Base-by-base conservation (phyloP, 192 early-diverging fungal genomes). In the Umbelopsis sp. region DNA sequence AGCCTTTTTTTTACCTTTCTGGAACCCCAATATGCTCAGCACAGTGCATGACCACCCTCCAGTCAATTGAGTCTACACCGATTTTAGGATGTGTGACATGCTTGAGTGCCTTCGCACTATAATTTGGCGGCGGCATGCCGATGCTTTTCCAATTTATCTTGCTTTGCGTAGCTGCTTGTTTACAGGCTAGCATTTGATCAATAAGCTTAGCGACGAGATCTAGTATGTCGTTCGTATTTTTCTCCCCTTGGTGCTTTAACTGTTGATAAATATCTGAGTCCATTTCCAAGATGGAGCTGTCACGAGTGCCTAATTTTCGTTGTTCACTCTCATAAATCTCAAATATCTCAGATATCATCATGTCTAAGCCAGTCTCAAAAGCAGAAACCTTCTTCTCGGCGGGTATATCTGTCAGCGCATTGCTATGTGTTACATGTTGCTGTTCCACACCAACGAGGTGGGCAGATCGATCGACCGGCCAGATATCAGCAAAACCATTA, bases 391-490 rank as follows among this genome's bases (percentile, higher is more conserved):
- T 61, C 18, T 27, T 13, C 11, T 18, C 30, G 2, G 27, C 55
- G 7, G 55, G 55, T 61, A 61, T 61, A 37, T 61, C 27, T 7
- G 9, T 25, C 25, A 61, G 30, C 11, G 25, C 25, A 18, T 61
- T 61, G 18, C 4, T 61, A n/a, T 35, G 15, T 11, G 25, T 22
- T 61, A 61, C 33, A 11, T 25, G 55, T 0, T 61, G 25, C 2
- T 18, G 55, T 12, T 33, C 27, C 21, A 61, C 27, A 18, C 55
- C 55, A n/a, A 61, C 25, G 15, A 61, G 18, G 25, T 61, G 27
- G 1, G 30, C 55, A 8, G 55, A 61, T 35, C 55, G 55, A 35
- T 61, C 55, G 27, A 30, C 13, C 30, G 55, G 55, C 55, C 55
- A 61, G 16, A 61, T 37, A 25, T 61, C 55, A 33, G 55, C 21